These are phyloP conservation scores for Ceratocystis lukuohia DNA, from an alignment of 2,329 filamentous ascomycete genomes.

Conservation along the genomic window DNA sequence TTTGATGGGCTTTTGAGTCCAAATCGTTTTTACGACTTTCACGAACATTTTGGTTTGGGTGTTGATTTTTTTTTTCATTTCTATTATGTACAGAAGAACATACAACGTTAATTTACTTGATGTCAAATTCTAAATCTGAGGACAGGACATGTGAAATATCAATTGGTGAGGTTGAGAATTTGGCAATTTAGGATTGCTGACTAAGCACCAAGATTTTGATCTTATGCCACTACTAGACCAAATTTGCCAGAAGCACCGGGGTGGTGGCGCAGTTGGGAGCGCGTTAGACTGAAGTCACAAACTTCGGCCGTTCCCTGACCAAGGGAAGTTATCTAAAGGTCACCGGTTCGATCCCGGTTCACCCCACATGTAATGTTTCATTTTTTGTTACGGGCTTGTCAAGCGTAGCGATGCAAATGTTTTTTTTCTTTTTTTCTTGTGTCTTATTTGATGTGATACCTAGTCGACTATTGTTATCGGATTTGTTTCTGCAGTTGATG, in stretches of 20 bases:
- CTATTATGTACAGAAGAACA: constrained; percentile 1
- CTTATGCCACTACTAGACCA: neutral
- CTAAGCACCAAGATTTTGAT: neutral
- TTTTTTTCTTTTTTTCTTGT: neutral
- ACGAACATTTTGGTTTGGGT: neutral
- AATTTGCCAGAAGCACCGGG: neutral
- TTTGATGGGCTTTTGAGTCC: neutral
- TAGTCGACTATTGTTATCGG: too few relatives aligned
- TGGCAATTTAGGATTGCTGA: too few relatives aligned
- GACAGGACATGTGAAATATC: too few relatives aligned
- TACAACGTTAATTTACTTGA: neutral
- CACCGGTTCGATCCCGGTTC: constrained; percentile 20
- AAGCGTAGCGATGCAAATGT: neutral
- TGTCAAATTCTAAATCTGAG: neutral
- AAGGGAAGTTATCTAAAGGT: constrained; percentile 19
- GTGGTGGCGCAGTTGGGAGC: constrained; percentile 20
- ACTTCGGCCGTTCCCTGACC: constrained; percentile 14
- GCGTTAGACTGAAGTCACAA: constrained; percentile 20
- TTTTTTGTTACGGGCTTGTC: neutral
- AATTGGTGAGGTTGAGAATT: too few relatives aligned
- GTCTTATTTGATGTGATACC: neutral
- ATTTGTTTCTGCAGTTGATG: too few relatives aligned
- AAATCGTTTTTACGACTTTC: constrained; percentile 11
- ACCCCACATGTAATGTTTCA: constrained; percentile 4
- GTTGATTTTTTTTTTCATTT: neutral